These are phyloP conservation scores for Trichoderma cornu-damae DNA, from an alignment of 2,329 filamentous ascomycete genomes.

Conservation along the genomic window DNA sequence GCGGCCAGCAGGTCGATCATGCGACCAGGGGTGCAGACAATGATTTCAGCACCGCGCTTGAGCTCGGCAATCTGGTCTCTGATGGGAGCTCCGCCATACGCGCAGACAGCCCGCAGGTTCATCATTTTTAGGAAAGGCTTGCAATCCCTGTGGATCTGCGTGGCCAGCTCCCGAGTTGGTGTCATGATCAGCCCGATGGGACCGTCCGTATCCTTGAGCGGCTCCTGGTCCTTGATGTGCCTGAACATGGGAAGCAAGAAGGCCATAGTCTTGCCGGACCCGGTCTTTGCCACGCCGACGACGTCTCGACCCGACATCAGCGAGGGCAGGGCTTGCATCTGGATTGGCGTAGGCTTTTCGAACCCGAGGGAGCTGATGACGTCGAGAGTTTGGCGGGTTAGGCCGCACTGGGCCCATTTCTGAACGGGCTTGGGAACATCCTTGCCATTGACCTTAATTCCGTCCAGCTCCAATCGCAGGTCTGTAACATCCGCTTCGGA, in stretches of 20 bases:
- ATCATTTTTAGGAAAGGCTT: conserved; percentile 89
- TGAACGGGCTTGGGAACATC: conserved; percentile 89
- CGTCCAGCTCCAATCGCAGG: conserved; percentile 81
- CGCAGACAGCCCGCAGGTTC: conserved; percentile 79
- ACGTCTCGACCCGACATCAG: conserved; percentile 96
- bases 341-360: conserved; percentile 86
- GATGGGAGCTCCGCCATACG: conserved; percentile 91
- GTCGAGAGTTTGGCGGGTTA: conserved; percentile 80
- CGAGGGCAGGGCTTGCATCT: conserved; percentile 88
- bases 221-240: conserved; percentile 89
- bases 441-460: conserved; percentile 86
- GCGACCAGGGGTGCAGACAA: conserved; percentile 90
- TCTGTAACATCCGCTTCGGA: conserved; percentile 78
- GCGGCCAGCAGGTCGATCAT: conserved; percentile 93
- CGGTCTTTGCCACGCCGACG: conserved; percentile 94
- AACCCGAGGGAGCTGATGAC: conserved; percentile 78
- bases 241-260: conserved; percentile 96
- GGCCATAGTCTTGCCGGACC: conserved; percentile 94
- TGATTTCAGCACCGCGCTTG: conserved; percentile 89
- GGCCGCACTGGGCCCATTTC: conserved; percentile 93
- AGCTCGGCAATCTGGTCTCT: conserved; percentile 96
- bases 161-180: conserved; percentile 87
- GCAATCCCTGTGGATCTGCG: conserved; percentile 90
- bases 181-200: conserved; percentile 87
- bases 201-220: conserved; percentile 77